phyloP scores from a whole-genome alignment of 257 asterid species.

The Rehmannia glutinosa region DNA sequence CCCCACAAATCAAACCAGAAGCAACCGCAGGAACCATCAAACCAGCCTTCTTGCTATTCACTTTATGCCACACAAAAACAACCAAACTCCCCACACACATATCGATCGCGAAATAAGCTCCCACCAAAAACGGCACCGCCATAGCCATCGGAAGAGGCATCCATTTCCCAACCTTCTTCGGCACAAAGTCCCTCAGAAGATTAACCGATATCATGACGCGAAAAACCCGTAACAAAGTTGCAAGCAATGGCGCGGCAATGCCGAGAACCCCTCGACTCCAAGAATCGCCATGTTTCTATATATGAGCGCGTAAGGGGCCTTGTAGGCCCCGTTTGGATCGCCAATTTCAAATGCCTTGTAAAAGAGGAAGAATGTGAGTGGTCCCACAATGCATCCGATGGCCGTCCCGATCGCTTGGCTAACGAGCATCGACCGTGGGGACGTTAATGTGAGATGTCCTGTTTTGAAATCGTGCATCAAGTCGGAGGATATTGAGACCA shows the following conservation, averaged over 20 bases:
- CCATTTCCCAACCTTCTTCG: slow-evolving; percentile 35
- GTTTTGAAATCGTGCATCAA: slow-evolving; percentile 77
- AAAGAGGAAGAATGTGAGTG: slow-evolving; percentile 66
- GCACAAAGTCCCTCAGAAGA: slow-evolving; percentile 40
- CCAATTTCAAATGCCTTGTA: slow-evolving; percentile 64
- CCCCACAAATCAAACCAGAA: slow-evolving; percentile 73
- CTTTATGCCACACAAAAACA: slow-evolving; percentile 50
- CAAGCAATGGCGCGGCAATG: slow-evolving; percentile 64
- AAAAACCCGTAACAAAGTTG: slow-evolving; percentile 62
- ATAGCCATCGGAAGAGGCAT: slow-evolving; percentile 81
- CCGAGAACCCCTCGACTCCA: slow-evolving; percentile 68
- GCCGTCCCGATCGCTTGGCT: slow-evolving; percentile 72
- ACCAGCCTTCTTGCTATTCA: slow-evolving; percentile 38
- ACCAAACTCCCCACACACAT: slow-evolving; percentile 73
- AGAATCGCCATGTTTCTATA: slow-evolving; percentile 78
- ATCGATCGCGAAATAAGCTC: slow-evolving; percentile 68
- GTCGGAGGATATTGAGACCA: slow-evolving; percentile 57
- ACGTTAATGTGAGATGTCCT: slow-evolving; percentile 66
- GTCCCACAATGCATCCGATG: slow-evolving; percentile 67
- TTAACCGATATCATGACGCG: slow-evolving; percentile 41
- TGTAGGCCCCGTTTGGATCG: slow-evolving; percentile 46
- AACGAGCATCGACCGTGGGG: slow-evolving; percentile 66
- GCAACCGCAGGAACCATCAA: slow-evolving; percentile 67
- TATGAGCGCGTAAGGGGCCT: slow-evolving; percentile 68
- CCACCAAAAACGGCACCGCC: slow-evolving; percentile 81